Percentiles rank a stretch among this genome's conserved stretches.
phyloP scores from a whole-genome alignment of 75 land plant genomes.

The Pinus taeda region DNA sequence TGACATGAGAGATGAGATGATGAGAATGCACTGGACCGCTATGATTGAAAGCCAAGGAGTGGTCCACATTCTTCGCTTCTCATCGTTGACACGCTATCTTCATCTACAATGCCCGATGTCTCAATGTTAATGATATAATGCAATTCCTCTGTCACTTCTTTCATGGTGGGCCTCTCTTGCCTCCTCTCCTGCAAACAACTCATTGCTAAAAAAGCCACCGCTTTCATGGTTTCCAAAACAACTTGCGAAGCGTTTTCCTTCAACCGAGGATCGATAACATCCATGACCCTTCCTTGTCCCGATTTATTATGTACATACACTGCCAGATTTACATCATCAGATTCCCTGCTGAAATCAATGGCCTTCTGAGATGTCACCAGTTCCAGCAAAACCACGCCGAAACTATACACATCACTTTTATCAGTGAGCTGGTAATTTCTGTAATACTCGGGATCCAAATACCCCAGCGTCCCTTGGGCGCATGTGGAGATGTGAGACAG shows the following conservation, averaged over 20 bases:
- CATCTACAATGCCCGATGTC: too few species aligned
- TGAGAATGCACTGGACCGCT: too few species aligned
- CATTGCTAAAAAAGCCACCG: constrained; percentile 35
- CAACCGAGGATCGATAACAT: not conserved
- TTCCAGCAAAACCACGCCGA: constrained; percentile 53
- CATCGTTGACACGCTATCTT: too few species aligned
- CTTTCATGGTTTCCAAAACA: constrained; percentile 47
- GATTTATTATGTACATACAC: constrained; percentile 10
- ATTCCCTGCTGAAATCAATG: constrained; percentile 30
- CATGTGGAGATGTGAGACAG: constrained; percentile 40
- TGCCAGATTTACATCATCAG: constrained; percentile 35
- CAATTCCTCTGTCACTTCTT: constrained; percentile 58
- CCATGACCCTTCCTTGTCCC: not conserved
- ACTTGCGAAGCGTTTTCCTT: constrained; percentile 11
- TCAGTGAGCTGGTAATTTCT: constrained; percentile 46
- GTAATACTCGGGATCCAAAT: constrained; percentile 54
- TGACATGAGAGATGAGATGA: too few species aligned
- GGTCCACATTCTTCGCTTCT: too few species aligned
- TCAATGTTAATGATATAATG: constrained; percentile 29
- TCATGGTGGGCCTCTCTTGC: constrained; percentile 69
- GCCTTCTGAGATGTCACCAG: constrained; percentile 34
- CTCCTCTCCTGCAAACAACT: constrained; percentile 46
- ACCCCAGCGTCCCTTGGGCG: constrained; percentile 29
- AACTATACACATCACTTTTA: constrained; percentile 60
- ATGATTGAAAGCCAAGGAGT: too few species aligned